Conservation (phyloP, 1,284 basidiomycete genomes). For the Naganishia albida region DNA sequence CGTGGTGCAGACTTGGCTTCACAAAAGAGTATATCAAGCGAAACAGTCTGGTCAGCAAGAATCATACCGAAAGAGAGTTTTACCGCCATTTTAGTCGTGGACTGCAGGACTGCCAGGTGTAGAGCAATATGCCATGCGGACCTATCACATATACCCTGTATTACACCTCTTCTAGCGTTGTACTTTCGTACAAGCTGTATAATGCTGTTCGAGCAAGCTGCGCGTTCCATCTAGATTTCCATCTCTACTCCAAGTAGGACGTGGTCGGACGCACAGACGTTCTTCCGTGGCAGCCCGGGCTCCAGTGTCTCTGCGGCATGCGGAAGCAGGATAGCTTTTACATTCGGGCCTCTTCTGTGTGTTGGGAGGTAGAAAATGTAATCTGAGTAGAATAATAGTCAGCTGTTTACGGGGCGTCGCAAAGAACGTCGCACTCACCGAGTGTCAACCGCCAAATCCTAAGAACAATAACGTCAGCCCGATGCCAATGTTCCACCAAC, state of each 20-base stretch:
- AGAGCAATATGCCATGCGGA: not conserved
- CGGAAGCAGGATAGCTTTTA: conserved; percentile 65
- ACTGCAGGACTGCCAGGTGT: conserved; percentile 8
- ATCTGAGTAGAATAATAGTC: conserved; percentile 58
- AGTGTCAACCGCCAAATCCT: conserved; percentile 70
- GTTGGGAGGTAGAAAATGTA: conserved; percentile 70
- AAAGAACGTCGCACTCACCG: conserved; percentile 57
- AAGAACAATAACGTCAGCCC: not conserved
- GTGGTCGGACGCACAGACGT: conserved; percentile 83
- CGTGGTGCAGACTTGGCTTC: conserved; percentile 21
- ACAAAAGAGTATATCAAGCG: conserved; percentile 1
- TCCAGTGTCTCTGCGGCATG: conserved; percentile 66
- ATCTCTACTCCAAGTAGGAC: conserved; percentile 27
- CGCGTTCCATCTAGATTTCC: conserved; percentile 2
- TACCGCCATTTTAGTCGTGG: conserved; percentile 15
- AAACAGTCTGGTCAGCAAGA: not conserved
- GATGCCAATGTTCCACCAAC: no score
- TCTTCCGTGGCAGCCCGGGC: conserved; percentile 74
- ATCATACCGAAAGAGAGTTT: not conserved
- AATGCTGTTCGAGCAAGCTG: not conserved
- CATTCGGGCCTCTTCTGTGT: conserved; percentile 44
- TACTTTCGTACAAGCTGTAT: no score
- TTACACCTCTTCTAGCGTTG: no score
- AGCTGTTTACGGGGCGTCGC: not conserved
- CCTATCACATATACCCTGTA: no score